Evolutionary conservation across 1,139 yeast species (phyloP), one percentile per base, ranked within the genome.

Genomic region (Blastobotrys buckinghamii): DNA sequence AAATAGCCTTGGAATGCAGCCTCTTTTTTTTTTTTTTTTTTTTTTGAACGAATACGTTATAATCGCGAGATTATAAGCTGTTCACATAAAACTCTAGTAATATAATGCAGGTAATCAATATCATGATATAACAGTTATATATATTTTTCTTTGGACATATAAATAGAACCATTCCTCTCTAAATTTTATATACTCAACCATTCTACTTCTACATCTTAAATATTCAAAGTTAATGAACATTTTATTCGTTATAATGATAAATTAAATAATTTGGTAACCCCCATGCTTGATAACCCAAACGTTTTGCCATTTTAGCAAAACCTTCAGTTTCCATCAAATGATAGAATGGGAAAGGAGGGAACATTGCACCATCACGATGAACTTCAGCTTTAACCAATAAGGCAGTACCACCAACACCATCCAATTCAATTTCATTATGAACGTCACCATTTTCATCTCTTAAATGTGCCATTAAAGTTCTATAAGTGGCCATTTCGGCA

Each of bases 331-430:
- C 98, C 57, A 92, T 89, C 69, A 92, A 76, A 65, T 92, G 96
- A 67, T 92, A 90, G 73, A 92, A 92, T 53, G 98, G 94, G 79
- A 92, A 92, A 37, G 95, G 86, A 17, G 98, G 98, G 78, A 92
- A 92, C 97, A 90, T 90, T 50, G 97, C 97, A 47, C 98, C 98
- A 66, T 92, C 98, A 65, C 98, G 78, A 69, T 92, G 98, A 50
- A 92, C 98, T 58, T 89, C 97, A 9, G 97, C 96, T 66, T 90
- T 88, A 33, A 92, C 98, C 69, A 92, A 67, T 34, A 95, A 82
- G 39, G 97, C 95, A 29, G 97, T 96, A 34, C 73, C 97, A 49
- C 98, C 98, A 51, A 92, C 97, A 65, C 98, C 98, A 66, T 92
- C 98, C 53, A 92, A 74, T 35, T 80, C 78, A 84, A 90, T 83